Conservation (phyloP, 805 yeast genomes). For the Hanseniaspora guilliermondii region DNA sequence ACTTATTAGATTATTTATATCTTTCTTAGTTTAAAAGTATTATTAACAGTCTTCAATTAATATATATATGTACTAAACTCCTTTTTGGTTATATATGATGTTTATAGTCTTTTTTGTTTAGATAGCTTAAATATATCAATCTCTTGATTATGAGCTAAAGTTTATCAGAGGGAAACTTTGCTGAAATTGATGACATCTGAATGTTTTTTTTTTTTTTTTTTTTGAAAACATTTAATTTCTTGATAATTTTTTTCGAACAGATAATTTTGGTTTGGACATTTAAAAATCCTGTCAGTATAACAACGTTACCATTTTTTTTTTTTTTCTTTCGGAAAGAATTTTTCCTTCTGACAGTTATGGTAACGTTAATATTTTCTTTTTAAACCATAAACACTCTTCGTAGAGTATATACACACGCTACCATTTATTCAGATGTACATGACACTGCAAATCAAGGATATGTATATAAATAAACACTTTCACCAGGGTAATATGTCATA, state of each 20-base stretch:
- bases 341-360: background rate
- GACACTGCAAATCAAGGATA: too few species aligned
- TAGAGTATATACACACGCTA: background rate
- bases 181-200: background rate
- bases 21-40: background rate
- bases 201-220: too few species aligned
- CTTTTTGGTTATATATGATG: background rate
- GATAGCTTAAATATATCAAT: background rate
- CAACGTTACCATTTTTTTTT: background rate
- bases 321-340: background rate
- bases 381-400: too few species aligned
- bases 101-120: background rate
- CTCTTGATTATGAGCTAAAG: too few species aligned
- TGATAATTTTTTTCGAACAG: too few species aligned
- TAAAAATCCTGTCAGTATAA: background rate
- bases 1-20: background rate
- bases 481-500: background rate
- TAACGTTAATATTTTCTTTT: background rate
- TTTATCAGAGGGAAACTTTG: too few species aligned
- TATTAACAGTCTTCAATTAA: background rate
- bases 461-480: too few species aligned
- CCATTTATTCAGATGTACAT: background rate
- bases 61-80: background rate
- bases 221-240: too few species aligned
- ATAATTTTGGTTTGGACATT: too few species aligned